Conservation (phyloP, 2,329 filamentous ascomycete species). For the Fusarium protoensiforme region DNA sequence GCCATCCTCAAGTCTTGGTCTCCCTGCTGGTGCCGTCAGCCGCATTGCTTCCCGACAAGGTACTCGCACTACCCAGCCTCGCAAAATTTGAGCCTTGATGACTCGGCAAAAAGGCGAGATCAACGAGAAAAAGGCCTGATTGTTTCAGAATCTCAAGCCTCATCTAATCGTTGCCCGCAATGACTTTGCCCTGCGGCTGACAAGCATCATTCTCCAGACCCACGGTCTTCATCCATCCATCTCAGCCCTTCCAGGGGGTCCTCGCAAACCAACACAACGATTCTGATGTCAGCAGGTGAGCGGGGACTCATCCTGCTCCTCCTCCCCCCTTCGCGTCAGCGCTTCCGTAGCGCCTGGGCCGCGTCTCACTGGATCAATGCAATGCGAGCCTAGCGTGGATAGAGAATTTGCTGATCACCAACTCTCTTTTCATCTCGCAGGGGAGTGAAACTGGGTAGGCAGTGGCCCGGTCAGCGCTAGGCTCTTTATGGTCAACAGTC, state of each 20-base stretch:
- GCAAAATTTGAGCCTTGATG: neutral
- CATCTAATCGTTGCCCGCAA: neutral
- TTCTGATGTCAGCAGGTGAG: neutral
- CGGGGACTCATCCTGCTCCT: neutral
- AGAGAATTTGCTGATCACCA: neutral
- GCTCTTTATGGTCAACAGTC: neutral
- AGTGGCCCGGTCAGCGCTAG: neutral
- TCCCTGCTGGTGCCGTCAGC: conserved; percentile 7
- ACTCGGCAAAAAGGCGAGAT: neutral
- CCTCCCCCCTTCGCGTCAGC: neutral
- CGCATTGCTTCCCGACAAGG: neutral
- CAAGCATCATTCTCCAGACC: neutral
- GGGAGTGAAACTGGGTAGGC: neutral
- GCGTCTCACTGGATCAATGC: neutral
- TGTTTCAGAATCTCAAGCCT: neutral
- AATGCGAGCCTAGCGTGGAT: neutral
- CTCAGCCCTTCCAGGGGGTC: neutral
- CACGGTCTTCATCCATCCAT: neutral
- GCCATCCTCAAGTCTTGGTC: neutral
- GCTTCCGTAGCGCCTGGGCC: neutral
- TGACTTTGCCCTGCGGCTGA: neutral
- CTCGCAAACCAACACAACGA: neutral
- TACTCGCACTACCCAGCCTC: neutral
- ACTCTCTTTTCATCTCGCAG: neutral
- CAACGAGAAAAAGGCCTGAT: neutral